Evolutionary conservation across 306 rosid genomes (phyloP).

Genomic region (Purshia tridentata): DNA sequence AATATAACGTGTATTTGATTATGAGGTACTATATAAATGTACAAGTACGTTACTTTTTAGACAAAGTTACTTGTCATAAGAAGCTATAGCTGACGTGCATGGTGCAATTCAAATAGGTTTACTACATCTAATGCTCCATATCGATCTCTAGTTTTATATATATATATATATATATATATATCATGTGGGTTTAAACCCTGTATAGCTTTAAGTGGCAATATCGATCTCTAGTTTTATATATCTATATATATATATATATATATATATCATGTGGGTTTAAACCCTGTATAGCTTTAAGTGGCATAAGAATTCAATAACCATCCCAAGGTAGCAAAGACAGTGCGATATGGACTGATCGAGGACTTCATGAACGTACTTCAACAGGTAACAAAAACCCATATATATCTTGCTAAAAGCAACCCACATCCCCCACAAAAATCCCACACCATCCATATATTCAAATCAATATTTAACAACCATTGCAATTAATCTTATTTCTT

Average conservation of each 20-base stretch:
- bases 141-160: not conserved
- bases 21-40: too few relatives aligned
- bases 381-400: constrained; percentile 32
- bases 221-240: not conserved
- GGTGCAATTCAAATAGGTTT: not conserved
- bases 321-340: constrained; percentile 20
- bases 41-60: too few relatives aligned
- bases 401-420: constrained; percentile 25
- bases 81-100: not conserved
- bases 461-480: constrained; percentile 18
- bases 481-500: not conserved
- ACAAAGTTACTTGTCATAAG: too few relatives aligned
- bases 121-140: not conserved
- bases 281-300: constrained; percentile 11
- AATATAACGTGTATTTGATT: too few relatives aligned
- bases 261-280: constrained; percentile 10
- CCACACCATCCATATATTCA: constrained; percentile 25
- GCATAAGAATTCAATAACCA: constrained; percentile 22
- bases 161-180: constrained; percentile 8
- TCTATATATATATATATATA: not conserved
- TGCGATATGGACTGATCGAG: constrained; percentile 27
- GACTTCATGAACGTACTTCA: constrained; percentile 21
- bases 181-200: not conserved
- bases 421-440: constrained; percentile 20
- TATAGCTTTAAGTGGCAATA: constrained; percentile 17